These are phyloP conservation scores for Tuber melanosporum DNA, from an alignment of 495 filamentous ascomycete genomes.

Conservation along the genomic window DNA sequence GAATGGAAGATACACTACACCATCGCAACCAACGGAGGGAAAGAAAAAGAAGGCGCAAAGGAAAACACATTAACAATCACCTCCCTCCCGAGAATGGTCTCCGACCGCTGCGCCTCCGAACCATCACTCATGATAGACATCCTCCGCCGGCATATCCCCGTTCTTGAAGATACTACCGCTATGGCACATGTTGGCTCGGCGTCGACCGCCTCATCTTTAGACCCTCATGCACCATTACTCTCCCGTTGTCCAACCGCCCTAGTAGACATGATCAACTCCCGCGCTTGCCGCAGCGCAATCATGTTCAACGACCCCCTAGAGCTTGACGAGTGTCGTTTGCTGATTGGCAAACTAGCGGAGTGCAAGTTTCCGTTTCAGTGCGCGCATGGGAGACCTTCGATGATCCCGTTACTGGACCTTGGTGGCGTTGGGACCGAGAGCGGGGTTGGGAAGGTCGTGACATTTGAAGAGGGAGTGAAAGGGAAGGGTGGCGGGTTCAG, in stretches of 20 bases:
- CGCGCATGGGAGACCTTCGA: constrained; percentile 74
- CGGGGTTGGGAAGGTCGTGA: constrained; percentile 12
- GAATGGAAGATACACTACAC: constrained; percentile 23
- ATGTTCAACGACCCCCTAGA: constrained; percentile 90
- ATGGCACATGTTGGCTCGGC: not conserved
- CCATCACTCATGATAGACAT: constrained; percentile 32
- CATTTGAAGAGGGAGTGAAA: not conserved
- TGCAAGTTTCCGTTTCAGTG: constrained; percentile 91
- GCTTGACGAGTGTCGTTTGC: constrained; percentile 56
- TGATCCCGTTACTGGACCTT: constrained; percentile 63
- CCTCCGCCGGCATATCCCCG: constrained; percentile 18
- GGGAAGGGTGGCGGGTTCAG: constrained; percentile 14
- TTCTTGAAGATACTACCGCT: constrained; percentile 15
- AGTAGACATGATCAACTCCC: constrained; percentile 80
- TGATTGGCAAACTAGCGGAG: constrained; percentile 57
- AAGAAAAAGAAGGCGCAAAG: constrained; percentile 2
- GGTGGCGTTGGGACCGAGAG: constrained; percentile 3
- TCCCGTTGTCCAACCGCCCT: constrained; percentile 49
- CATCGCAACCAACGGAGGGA: constrained; percentile 6
- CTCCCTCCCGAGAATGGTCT: constrained; percentile 21
- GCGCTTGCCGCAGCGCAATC: constrained; percentile 82
- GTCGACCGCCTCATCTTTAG: not conserved
- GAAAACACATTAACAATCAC: constrained; percentile 11
- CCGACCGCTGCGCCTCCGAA: constrained; percentile 29
- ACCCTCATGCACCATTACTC: not conserved